Percentiles rank a stretch among this genome's conserved stretches.
Evolutionary conservation across 345 rosid species (phyloP).

Genomic region (Adansonia digitata): DNA sequence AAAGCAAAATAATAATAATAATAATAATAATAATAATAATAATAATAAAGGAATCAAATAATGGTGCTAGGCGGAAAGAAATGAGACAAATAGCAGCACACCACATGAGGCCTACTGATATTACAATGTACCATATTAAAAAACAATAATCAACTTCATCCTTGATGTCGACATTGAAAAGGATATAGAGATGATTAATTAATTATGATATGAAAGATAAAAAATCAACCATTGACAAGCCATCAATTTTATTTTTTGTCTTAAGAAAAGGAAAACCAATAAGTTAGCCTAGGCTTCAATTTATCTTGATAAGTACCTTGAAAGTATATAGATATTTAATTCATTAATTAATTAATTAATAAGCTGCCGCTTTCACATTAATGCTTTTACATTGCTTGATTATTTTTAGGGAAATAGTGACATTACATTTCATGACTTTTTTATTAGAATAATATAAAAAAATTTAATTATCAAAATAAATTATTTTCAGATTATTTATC

Average conservation of each 20-base stretch:
- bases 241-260: background rate
- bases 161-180: background rate
- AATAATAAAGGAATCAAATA: background rate
- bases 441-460: too few species aligned
- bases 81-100: background rate
- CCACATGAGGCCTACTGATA: background rate
- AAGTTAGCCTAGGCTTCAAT: background rate
- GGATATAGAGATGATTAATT: background rate
- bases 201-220: background rate
- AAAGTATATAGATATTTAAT: background rate
- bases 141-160: background rate
- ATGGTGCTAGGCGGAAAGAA: background rate
- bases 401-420: too few species aligned
- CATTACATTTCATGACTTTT: too few species aligned
- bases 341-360: background rate
- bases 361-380: background rate
- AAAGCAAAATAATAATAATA: background rate
- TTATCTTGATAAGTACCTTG: background rate
- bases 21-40: too few species aligned
- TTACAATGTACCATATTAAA: background rate
- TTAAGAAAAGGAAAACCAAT: background rate
- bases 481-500: too few species aligned
- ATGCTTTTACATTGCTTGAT: background rate
- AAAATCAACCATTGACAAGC: background rate
- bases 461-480: too few species aligned